Evolutionary conservation across 495 filamentous ascomycete species (phyloP).

Genomic region (Penicillium bovifimosum): DNA sequence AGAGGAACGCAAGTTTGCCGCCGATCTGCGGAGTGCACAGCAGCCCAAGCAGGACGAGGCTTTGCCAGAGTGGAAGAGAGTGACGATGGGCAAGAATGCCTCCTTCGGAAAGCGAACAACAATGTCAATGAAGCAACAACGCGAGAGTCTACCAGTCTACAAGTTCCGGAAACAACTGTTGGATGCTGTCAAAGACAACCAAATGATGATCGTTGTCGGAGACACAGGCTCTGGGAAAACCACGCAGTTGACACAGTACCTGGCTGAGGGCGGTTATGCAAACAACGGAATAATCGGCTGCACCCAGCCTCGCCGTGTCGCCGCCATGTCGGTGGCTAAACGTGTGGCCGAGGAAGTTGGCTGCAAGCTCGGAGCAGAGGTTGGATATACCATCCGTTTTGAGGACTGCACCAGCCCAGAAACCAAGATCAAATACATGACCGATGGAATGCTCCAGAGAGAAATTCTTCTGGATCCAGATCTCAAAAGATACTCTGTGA

Average conservation of each 20-base stretch:
- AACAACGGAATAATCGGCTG: slow-evolving; percentile 93
- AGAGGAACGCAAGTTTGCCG: slow-evolving; percentile 78
- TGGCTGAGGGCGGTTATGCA: slow-evolving; percentile 87
- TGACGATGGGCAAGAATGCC: slow-evolving; percentile 73
- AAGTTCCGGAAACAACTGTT: slow-evolving; percentile 85
- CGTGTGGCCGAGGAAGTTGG: slow-evolving; percentile 97
- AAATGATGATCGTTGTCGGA: slow-evolving; percentile 91
- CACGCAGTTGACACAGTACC: slow-evolving; percentile 90
- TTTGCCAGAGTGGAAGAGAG: slow-evolving; percentile 90
- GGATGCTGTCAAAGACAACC: slow-evolving; percentile 81
- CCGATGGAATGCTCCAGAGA: slow-evolving; percentile 94
- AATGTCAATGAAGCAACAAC: slow-evolving; percentile 92
- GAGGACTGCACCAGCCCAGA: slow-evolving; percentile 87
- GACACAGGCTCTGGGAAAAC: slow-evolving; percentile 98
- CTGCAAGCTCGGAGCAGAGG: slow-evolving; percentile 82
- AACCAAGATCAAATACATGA: slow-evolving; percentile 99
- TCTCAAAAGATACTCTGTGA: slow-evolving; percentile 82
- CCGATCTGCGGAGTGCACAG: slow-evolving; percentile 62
- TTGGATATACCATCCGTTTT: slow-evolving; percentile 97
- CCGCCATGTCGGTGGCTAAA: slow-evolving; percentile 94
- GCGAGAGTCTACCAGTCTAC: slow-evolving; percentile 84
- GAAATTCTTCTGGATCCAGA: slow-evolving; percentile 90
- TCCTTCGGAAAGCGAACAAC: slow-evolving; percentile 80
- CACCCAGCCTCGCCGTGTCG: slow-evolving; percentile 94
- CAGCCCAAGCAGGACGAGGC: slow-evolving; percentile 54